phyloP scores from a whole-genome alignment of 2,329 filamentous ascomycete genomes.

The Mycogone perniciosa region DNA sequence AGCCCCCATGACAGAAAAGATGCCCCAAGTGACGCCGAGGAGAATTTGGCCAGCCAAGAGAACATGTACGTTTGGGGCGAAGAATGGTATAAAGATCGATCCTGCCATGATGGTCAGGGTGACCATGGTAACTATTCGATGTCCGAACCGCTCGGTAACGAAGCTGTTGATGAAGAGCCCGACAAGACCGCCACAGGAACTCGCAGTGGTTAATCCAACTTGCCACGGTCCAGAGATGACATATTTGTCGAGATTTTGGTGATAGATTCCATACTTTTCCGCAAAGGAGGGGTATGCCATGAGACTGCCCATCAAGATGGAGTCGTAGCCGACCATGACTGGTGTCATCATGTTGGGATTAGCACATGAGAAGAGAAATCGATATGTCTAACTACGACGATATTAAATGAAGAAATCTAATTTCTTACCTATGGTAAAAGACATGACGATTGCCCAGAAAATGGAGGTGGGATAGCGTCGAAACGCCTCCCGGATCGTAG shows the following conservation, averaged over 20 bases:
- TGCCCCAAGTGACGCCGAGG: conserved; percentile 33
- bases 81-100: conserved; percentile 19
- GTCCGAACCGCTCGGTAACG: conserved; percentile 16
- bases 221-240: conserved; percentile 41
- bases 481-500: conserved; percentile 18
- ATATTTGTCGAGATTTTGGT: conserved; percentile 14
- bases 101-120: conserved; percentile 33
- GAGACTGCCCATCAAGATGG: conserved; percentile 25
- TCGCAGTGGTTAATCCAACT: conserved; percentile 36
- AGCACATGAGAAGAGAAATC: not conserved
- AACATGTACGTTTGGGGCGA: conserved; percentile 27
- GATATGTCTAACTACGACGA: no score
- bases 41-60: conserved; percentile 39
- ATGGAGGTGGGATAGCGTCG: conserved; percentile 24
- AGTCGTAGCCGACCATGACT: conserved; percentile 33
- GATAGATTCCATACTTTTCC: conserved; percentile 18
- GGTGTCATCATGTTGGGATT: conserved; percentile 12
- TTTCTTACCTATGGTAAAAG: conserved; percentile 11
- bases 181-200: conserved; percentile 34
- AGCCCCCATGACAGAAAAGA: conserved; percentile 33
- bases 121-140: conserved; percentile 46
- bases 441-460: conserved; percentile 25
- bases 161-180: conserved; percentile 17
- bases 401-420: not conserved
- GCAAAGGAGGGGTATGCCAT: conserved; percentile 29